Evolutionary conservation across 148 eudicot species (phyloP).

Genomic region (Euryodendron excelsum): DNA sequence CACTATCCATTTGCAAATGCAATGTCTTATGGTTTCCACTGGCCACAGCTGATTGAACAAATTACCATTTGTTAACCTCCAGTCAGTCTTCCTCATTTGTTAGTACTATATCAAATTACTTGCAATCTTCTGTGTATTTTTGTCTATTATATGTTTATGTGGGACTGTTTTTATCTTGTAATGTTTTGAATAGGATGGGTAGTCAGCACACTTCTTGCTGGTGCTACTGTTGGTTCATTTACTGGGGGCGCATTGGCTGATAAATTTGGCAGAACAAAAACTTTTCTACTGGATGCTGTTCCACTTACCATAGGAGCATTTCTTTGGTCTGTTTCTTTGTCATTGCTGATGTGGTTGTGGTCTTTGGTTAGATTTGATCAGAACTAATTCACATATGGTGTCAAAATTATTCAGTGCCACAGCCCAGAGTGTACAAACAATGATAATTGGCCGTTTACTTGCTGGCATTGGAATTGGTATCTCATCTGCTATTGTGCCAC

Average conservation of each 20-base stretch:
- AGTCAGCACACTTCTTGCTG: constrained; percentile 95
- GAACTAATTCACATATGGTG: constrained; percentile 17
- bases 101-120: neutral
- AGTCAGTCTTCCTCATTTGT: neutral
- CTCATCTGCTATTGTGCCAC: constrained; percentile 93
- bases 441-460: constrained; percentile 90
- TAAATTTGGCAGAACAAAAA: constrained; percentile 84
- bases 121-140: neutral
- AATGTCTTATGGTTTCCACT: neutral
- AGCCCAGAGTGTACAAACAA: constrained; percentile 68
- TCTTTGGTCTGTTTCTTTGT: constrained; percentile 60
- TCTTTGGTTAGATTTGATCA: constrained; percentile 2
- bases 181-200: constrained; percentile 75
- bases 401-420: constrained; percentile 57
- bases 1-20: neutral
- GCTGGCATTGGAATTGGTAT: constrained; percentile 97
- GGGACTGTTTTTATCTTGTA: neutral
- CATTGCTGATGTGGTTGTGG: constrained; percentile 8
- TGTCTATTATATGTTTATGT: neutral
- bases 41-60: neutral
- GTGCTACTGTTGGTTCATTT: constrained; percentile 97
- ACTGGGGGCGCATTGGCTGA: constrained; percentile 97
- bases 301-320: constrained; percentile 90
- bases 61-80: neutral
- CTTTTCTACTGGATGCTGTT: constrained; percentile 83